A percentile compares a stretch with the other conserved stretches of the same genome.
Conservation (phyloP, 1,284 basidiomycete genomes). For the Coniferiporia weirii region DNA sequence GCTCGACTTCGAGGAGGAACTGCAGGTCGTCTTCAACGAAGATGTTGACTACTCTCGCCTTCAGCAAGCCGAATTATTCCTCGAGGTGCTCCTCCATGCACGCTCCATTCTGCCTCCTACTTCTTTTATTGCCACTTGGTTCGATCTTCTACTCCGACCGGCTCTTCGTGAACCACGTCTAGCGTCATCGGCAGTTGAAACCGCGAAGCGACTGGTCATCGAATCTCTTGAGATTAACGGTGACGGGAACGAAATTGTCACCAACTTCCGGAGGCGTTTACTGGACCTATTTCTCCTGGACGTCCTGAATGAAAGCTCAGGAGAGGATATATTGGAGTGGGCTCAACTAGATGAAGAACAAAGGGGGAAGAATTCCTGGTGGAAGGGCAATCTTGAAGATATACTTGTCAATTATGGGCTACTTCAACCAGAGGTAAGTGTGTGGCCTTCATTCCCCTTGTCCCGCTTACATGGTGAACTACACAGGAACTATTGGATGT, state of each 20-base stretch:
- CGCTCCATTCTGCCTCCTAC: slow-evolving; percentile 52
- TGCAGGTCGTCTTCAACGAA: slow-evolving; percentile 58
- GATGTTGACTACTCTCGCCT: slow-evolving; percentile 55
- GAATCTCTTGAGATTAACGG: slow-evolving; percentile 50
- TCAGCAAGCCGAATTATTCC: slow-evolving; percentile 58
- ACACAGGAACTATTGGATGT: slow-evolving; percentile 43
- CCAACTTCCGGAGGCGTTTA: slow-evolving; percentile 59
- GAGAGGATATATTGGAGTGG: slow-evolving; percentile 68
- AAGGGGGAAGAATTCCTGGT: slow-evolving; percentile 51
- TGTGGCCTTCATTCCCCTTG: not conserved
- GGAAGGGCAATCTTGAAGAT: slow-evolving; percentile 75
- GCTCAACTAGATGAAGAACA: slow-evolving; percentile 56
- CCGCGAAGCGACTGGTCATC: slow-evolving; percentile 70
- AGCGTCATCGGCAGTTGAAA: slow-evolving; percentile 46
- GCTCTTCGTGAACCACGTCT: slow-evolving; percentile 68
- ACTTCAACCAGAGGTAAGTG: slow-evolving; percentile 54
- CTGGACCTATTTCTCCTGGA: slow-evolving; percentile 72
- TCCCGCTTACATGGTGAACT: slow-evolving; percentile 15
- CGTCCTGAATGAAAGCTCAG: slow-evolving; percentile 66
- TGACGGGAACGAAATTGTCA: slow-evolving; percentile 45
- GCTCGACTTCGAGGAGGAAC: slow-evolving; percentile 55
- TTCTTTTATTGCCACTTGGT: slow-evolving; percentile 71
- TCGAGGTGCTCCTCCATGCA: slow-evolving; percentile 60
- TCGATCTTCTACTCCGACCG: slow-evolving; percentile 69
- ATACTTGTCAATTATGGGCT: slow-evolving; percentile 60